Base-by-base conservation (phyloP, 1,284 basidiomycete species). In the Ganoderma lucidum region DNA sequence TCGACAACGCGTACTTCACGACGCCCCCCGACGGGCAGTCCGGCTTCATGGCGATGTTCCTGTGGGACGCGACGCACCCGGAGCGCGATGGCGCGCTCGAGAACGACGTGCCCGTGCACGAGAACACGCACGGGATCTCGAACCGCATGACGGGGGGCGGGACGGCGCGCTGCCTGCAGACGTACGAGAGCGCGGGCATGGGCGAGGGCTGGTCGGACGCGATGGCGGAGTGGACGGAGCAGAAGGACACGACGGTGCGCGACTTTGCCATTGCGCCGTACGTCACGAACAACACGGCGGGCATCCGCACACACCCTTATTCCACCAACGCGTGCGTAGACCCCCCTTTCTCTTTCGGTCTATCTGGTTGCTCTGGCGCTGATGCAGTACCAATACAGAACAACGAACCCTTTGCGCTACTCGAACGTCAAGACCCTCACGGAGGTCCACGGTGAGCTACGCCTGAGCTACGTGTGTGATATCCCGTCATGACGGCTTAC, bases 191-290 rank as follows among this genome's bases (percentile, higher is more conserved):
- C 19, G 80, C 80, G 23, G 87, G 86, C 1, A 79, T 88, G 75
- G 86, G 86, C 28, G 87, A 88, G 78, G 87, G 84, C 71, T 87
- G 86, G 86, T 84, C 83, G 10, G 86, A 88, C 75, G 83, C 85
- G n/a, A 80, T 87, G 75, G 85, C 86, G 5, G 81, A 84, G 84
- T 85, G 83, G 83, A 80, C 79, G 45, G 79, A 82, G 64, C 81
- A 85, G 66, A 82, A 75, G 37, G 76, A 76, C 41, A 71, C 78
- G 1, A 77, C 75, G 0, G 79, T 84, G 8, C 71, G 73, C 6
- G 84, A 86, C 75, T 86, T 78, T 62, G 79, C 82, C 3, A 64
- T 86, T 65, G 84, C 81, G 4, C 75, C 75, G 59, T 86, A 81
- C 67, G 81, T 83, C 62, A 76, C 70, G 35, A 76, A 80, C 62